Conservation (phyloP, 768 basidiomycete genomes). For the Candolleomyces aberdarensis region DNA sequence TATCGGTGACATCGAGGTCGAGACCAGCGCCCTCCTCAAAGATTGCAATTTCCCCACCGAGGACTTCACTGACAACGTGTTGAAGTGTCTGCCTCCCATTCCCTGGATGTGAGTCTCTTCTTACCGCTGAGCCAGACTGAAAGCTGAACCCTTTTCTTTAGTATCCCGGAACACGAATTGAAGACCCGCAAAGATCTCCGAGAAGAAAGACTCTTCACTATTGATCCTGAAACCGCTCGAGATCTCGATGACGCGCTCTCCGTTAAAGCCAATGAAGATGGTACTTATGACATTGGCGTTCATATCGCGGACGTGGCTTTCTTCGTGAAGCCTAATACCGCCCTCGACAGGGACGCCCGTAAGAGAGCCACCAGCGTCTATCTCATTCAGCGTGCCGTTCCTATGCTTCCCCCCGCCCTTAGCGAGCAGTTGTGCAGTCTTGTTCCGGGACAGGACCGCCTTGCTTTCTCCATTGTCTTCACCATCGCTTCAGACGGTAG, state of each 20-base stretch:
- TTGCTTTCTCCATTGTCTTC: constrained; percentile 89
- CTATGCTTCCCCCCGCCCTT: constrained; percentile 94
- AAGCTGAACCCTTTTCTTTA: constrained; percentile 24
- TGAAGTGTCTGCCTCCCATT: constrained; percentile 93
- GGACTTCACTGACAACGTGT: constrained; percentile 92
- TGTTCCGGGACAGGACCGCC: constrained; percentile 80
- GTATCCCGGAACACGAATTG: constrained; percentile 86
- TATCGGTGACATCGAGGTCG: constrained; percentile 98
- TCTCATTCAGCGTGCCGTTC: constrained; percentile 91
- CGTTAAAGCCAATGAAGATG: constrained; percentile 84
- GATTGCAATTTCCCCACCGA: constrained; percentile 99
- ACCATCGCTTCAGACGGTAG: constrained; percentile 81
- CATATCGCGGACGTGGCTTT: constrained; percentile 96
- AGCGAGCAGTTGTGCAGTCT: constrained; percentile 94
- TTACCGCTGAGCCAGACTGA: constrained; percentile 3
- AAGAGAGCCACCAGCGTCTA: constrained; percentile 98
- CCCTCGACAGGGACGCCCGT: constrained; percentile 96
- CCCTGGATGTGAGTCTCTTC: constrained; percentile 77
- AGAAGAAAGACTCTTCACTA: constrained; percentile 82
- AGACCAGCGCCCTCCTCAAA: constrained; percentile 95
- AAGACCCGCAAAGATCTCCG: constrained; percentile 89
- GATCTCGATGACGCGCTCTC: constrained; percentile 96
- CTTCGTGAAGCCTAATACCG: constrained; percentile 93
- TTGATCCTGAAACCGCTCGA: constrained; percentile 86
- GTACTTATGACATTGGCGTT: constrained; percentile 90